Evolutionary conservation across 2,329 filamentous ascomycete genomes (phyloP).

Genomic region (Calonectria fujianensis): DNA sequence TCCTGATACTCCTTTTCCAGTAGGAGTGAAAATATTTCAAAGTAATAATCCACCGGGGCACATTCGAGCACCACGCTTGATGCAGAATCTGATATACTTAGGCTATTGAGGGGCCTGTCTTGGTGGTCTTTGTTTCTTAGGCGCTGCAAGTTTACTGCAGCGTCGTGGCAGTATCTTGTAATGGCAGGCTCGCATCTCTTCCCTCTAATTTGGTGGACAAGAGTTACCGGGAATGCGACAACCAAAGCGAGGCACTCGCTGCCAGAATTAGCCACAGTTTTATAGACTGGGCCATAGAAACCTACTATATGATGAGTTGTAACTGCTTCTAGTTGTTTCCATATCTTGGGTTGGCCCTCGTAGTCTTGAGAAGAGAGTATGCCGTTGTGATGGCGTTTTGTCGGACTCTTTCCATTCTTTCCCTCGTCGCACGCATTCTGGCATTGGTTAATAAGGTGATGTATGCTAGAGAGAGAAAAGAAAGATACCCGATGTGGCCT

Average conservation of each 20-base stretch:
- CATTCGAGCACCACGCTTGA: background rate
- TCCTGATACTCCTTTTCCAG: slow-evolving; percentile 50
- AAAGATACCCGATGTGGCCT: slow-evolving; percentile 48
- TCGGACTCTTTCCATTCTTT: slow-evolving; percentile 49
- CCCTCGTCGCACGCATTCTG: slow-evolving; percentile 48
- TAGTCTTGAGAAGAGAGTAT: slow-evolving; percentile 51
- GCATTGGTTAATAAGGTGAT: background rate
- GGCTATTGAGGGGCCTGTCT: background rate
- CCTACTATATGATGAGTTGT: slow-evolving; percentile 52
- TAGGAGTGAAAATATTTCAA: slow-evolving; percentile 53
- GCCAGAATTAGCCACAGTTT: slow-evolving; percentile 24
- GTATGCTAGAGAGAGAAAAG: background rate
- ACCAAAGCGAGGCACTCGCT: slow-evolving; percentile 56
- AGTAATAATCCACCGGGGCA: slow-evolving; percentile 49
- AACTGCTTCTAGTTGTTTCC: slow-evolving; percentile 33
- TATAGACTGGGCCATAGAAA: background rate
- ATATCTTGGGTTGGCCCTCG: slow-evolving; percentile 23
- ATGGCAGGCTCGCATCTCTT: slow-evolving; percentile 54
- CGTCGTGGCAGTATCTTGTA: slow-evolving; percentile 49
- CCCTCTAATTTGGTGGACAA: slow-evolving; percentile 50
- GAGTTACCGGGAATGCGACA: slow-evolving; percentile 52
- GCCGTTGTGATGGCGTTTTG: slow-evolving; percentile 47
- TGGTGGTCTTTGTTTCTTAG: slow-evolving; percentile 39
- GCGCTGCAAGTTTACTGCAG: slow-evolving; percentile 42
- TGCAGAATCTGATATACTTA: background rate